These are phyloP conservation scores for Hymenoscyphus fructigenus DNA, from an alignment of 2,329 filamentous ascomycete genomes.

Conservation along the genomic window DNA sequence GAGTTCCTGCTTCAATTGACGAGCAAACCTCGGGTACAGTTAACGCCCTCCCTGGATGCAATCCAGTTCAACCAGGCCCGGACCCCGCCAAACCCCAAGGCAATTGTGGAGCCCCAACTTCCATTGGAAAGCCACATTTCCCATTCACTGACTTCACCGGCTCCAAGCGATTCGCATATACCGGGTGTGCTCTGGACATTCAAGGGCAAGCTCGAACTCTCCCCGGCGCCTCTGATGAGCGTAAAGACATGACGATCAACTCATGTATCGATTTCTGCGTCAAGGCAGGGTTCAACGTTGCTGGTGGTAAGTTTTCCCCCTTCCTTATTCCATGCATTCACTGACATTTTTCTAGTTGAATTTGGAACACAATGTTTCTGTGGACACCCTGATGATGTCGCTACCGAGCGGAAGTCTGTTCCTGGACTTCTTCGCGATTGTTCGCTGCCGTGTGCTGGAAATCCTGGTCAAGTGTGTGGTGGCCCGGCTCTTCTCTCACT, in stretches of 20 bases:
- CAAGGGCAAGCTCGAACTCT: conserved; percentile 45
- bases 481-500: conserved; percentile 18
- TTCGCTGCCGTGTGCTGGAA: conserved; percentile 23
- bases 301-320: conserved; percentile 11
- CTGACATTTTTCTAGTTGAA: conserved; percentile 32
- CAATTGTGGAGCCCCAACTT: conserved; percentile 48
- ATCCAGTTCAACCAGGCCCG: conserved; percentile 39
- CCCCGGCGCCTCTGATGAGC: conserved; percentile 30
- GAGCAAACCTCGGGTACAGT: conserved; percentile 47
- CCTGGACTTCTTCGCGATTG: conserved; percentile 37
- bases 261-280: conserved; percentile 15
- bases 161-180: conserved; percentile 53
- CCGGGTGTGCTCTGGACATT: conserved; percentile 60
- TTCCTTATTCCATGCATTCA: background rate
- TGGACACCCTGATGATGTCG: conserved; percentile 21
- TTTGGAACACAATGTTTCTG: conserved; percentile 35
- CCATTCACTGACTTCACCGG: conserved; percentile 45
- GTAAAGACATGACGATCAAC: conserved; percentile 14
- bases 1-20: conserved; percentile 45
- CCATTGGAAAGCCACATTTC: conserved; percentile 47
- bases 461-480: conserved; percentile 34
- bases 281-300: conserved; percentile 9
- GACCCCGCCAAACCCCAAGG: conserved; percentile 33
- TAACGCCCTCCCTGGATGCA: conserved; percentile 54
- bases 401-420: conserved; percentile 18